These are phyloP conservation scores for Solanum pimpinellifolium DNA, from an alignment of 257 asterid species.

Conservation along the genomic window DNA sequence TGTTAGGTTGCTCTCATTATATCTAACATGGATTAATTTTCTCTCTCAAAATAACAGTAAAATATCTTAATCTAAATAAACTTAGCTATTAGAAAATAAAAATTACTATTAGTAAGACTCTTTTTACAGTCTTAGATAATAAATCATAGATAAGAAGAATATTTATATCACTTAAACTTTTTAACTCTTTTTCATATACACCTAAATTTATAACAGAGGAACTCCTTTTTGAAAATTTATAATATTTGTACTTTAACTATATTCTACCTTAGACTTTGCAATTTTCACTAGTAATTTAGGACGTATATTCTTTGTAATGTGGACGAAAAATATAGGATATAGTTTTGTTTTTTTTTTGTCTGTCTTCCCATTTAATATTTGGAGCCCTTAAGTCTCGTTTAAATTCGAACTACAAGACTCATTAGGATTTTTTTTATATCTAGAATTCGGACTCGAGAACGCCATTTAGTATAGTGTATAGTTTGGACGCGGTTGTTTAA, in stretches of 20 bases:
- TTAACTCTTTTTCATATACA: not conserved
- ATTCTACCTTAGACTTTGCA: not conserved
- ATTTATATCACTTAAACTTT: not conserved
- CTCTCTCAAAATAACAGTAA: not conserved
- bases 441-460: accelerated
- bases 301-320: no score
- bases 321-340: not conserved
- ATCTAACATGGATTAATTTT: not conserved
- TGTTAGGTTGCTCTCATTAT: not conserved
- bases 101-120: not conserved
- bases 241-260: not conserved
- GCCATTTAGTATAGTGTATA: not conserved
- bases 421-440: no score
- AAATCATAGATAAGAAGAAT: not conserved
- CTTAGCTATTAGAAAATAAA: not conserved
- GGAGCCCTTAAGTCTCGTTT: accelerated
- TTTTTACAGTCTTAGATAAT: not conserved
- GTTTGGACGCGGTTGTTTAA: not conserved
- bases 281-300: not conserved
- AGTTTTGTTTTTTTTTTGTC: not conserved
- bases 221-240: not conserved
- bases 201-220: not conserved
- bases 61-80: not conserved
- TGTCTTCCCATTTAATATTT: accelerated
- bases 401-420: not conserved